phyloP scores from a whole-genome alignment of 2,329 filamentous ascomycete species.

The Aureobasidium vineae region DNA sequence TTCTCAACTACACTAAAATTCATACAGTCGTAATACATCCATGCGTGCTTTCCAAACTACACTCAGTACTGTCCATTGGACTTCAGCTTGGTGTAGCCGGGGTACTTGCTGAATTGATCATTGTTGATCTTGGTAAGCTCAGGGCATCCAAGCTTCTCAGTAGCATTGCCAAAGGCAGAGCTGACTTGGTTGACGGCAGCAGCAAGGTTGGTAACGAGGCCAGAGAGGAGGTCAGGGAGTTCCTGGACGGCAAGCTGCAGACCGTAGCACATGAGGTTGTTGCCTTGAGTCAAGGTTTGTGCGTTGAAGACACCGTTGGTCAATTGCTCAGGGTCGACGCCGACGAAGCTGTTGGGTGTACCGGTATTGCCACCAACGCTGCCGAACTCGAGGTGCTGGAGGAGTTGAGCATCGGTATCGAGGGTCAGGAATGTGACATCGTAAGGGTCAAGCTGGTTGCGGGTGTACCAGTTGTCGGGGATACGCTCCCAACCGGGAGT shows the following conservation, averaged over 20 bases:
- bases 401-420: constrained; percentile 31
- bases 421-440: constrained; percentile 34
- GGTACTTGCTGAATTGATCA: constrained; percentile 33
- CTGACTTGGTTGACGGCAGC: constrained; percentile 39
- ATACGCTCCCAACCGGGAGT: constrained; percentile 43
- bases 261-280: constrained; percentile 50
- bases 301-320: constrained; percentile 47
- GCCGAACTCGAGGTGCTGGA: constrained; percentile 37
- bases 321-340: constrained; percentile 39
- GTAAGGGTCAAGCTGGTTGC: constrained; percentile 37
- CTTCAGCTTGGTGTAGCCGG: constrained; percentile 33
- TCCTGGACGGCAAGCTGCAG: constrained; percentile 44
- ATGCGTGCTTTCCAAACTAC: neutral
- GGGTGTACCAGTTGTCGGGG: constrained; percentile 44
- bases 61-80: constrained; percentile 19
- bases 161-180: constrained; percentile 34
- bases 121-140: constrained; percentile 34
- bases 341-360: constrained; percentile 38
- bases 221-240: constrained; percentile 46
- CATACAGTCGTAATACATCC: neutral
- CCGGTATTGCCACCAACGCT: constrained; percentile 42
- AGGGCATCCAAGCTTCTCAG: constrained; percentile 33
- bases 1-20: neutral
- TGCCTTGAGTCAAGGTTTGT: constrained; percentile 45
- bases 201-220: constrained; percentile 40